Conservation (phyloP, 1,284 basidiomycete genomes). For the Calocybe gambosa region DNA sequence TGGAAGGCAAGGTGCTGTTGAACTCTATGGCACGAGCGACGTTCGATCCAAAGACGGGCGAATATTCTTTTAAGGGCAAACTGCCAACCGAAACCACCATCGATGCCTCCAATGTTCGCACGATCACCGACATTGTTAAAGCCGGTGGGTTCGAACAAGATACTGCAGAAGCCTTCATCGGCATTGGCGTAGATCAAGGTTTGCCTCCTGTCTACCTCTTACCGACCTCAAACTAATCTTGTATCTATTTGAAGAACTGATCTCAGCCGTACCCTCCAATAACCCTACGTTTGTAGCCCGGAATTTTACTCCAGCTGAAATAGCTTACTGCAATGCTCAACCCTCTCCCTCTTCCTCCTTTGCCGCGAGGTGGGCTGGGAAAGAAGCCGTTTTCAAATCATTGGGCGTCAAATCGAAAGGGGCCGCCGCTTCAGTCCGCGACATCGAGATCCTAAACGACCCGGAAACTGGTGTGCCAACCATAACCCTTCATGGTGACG, state of each 20-base stretch:
- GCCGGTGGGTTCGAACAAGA: slow-evolving; percentile 32
- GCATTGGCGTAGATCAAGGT: slow-evolving; percentile 88
- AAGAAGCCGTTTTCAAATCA: slow-evolving; percentile 99
- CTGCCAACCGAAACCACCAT: slow-evolving; percentile 47
- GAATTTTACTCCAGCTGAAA: slow-evolving; percentile 92
- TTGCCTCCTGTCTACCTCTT: slow-evolving; percentile 15
- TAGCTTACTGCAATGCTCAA: slow-evolving; percentile 83
- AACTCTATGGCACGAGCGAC: slow-evolving; percentile 89
- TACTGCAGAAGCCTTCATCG: slow-evolving; percentile 36
- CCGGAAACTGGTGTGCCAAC: slow-evolving; percentile 57
- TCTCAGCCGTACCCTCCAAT: slow-evolving; percentile 85
- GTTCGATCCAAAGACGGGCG: slow-evolving; percentile 79
- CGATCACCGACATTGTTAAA: slow-evolving; percentile 50
- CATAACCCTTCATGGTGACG: slow-evolving; percentile 81
- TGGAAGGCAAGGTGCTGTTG: slow-evolving; percentile 85
- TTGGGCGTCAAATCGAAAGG: slow-evolving; percentile 88
- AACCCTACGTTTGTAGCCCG: slow-evolving; percentile 86
- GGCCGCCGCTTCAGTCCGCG: slow-evolving; percentile 88
- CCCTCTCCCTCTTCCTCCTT: slow-evolving; percentile 87
- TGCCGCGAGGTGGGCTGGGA: slow-evolving; percentile 95
- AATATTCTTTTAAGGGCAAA: slow-evolving; percentile 73
- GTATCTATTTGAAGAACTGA: slow-evolving; percentile 61
- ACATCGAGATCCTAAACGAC: slow-evolving; percentile 90
- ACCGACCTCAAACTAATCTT: not conserved
- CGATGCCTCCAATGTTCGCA: slow-evolving; percentile 65